Percentiles rank a stretch among this genome's conserved stretches.
Evolutionary conservation across 1,139 yeast species (phyloP).

Genomic region (Chernovozyma aurita): DNA sequence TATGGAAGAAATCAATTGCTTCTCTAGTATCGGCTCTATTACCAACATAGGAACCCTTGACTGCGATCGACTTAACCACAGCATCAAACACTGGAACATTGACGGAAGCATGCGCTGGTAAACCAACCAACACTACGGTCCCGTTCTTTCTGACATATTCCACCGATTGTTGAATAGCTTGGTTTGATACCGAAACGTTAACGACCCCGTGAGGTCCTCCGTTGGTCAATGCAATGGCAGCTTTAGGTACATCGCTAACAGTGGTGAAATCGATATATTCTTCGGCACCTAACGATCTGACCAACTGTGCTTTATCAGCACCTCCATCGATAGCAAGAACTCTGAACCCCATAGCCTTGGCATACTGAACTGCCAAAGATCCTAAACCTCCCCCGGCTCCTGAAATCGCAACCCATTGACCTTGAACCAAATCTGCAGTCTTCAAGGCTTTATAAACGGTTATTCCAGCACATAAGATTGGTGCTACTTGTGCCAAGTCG

Average conservation of each 20-base stretch:
- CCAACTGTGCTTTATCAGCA: conserved; percentile 15
- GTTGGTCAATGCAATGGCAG: conserved; percentile 11
- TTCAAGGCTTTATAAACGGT: conserved; percentile 21
- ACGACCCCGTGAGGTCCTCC: conserved; percentile 19
- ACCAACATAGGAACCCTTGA: conserved; percentile 19
- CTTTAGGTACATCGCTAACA: conserved; percentile 13
- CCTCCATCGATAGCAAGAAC: conserved; percentile 20
- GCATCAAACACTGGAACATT: conserved; percentile 13
- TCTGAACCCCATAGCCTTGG: conserved; percentile 19
- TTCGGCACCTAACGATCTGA: conserved; percentile 16
- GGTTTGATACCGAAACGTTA: conserved; percentile 17
- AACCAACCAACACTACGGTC: conserved; percentile 17
- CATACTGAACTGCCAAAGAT: conserved; percentile 18
- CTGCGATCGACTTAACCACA: conserved; percentile 13
- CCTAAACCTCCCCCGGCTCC: conserved; percentile 22
- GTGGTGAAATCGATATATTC: conserved; percentile 15
- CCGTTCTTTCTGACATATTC: conserved; percentile 17
- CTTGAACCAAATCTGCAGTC: conserved; percentile 15
- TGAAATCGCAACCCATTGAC: conserved; percentile 19
- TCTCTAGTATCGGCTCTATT: conserved; percentile 20
- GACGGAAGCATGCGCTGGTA: conserved; percentile 17
- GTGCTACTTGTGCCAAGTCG: conserved; percentile 17
- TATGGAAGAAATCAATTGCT: conserved; percentile 17
- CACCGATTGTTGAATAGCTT: conserved; percentile 16
- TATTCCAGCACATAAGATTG: conserved; percentile 20